These are phyloP conservation scores for Closterium sp. DNA, from an alignment of 139 green algal genomes.

Conservation along the genomic window DNA sequence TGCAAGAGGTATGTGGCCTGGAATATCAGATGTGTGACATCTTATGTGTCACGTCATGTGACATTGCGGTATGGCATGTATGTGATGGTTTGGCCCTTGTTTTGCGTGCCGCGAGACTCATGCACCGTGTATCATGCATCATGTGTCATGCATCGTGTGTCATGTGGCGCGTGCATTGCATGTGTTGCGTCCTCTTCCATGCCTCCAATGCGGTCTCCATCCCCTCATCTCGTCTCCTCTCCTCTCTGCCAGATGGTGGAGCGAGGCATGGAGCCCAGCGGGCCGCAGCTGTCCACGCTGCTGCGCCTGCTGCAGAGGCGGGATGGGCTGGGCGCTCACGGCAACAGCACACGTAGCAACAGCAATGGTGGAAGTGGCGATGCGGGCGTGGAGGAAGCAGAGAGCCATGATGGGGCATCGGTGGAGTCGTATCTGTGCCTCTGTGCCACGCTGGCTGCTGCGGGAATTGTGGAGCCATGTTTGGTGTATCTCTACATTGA, in stretches of 20 bases:
- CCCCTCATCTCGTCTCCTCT: not conserved
- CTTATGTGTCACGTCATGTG: no score
- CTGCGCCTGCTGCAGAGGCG: not conserved
- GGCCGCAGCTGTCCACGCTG: not conserved
- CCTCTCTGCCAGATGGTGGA: not conserved
- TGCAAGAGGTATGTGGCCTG: slow-evolving; percentile 1
- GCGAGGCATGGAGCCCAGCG: not conserved
- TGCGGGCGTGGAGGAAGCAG: not conserved
- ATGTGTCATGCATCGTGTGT: no score
- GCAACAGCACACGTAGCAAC: not conserved
- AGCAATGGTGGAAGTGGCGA: not conserved
- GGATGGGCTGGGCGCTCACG: not conserved
- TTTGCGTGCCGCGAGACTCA: not conserved
- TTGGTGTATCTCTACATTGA: slow-evolving; percentile 1
- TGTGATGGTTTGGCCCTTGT: no score
- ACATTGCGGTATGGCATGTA: no score
- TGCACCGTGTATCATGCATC: not conserved
- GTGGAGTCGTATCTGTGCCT: not conserved
- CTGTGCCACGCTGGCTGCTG: not conserved
- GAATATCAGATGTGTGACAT: no score
- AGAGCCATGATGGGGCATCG: not conserved
- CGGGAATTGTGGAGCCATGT: not conserved
- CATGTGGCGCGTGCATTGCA: no score
- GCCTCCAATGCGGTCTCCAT: not conserved
- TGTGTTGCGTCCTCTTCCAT: not conserved